Evolutionary conservation across 2,329 filamentous ascomycete genomes (phyloP).

Genomic region (Bipolaris oryzae): DNA sequence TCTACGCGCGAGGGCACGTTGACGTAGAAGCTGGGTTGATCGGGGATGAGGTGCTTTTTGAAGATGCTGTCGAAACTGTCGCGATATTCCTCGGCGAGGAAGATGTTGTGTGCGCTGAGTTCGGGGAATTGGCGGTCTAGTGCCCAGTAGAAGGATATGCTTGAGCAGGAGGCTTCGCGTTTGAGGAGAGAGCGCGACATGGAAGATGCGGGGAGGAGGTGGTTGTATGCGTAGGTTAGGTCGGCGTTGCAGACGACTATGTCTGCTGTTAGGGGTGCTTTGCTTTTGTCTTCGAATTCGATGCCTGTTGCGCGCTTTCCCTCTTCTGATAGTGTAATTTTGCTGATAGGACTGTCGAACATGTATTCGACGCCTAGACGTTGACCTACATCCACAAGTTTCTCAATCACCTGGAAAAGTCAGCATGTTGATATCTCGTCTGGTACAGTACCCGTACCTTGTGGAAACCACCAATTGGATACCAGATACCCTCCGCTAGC

Average conservation of each 20-base stretch:
- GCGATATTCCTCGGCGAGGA: constrained; percentile 73
- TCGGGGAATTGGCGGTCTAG: constrained; percentile 65
- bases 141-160: constrained; percentile 79
- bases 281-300: constrained; percentile 61
- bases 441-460: constrained; percentile 50
- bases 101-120: constrained; percentile 75
- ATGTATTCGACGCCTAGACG: constrained; percentile 67
- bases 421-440: not conserved
- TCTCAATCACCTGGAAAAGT: constrained; percentile 57
- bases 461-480: constrained; percentile 73
- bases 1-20: constrained; percentile 76
- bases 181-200: constrained; percentile 53
- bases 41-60: constrained; percentile 68
- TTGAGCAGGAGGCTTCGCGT: constrained; percentile 69
- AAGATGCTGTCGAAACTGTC: constrained; percentile 80
- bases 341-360: constrained; percentile 63
- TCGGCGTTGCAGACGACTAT: constrained; percentile 75
- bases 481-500: constrained; percentile 77
- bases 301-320: constrained; percentile 64
- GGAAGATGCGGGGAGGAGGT: constrained; percentile 64
- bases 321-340: constrained; percentile 60
- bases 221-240: constrained; percentile 74
- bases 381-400: constrained; percentile 67
- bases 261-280: constrained; percentile 63
- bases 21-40: constrained; percentile 75